Base-by-base conservation (phyloP, 2,329 filamentous ascomycete genomes). In the Myriangium duriaei region DNA sequence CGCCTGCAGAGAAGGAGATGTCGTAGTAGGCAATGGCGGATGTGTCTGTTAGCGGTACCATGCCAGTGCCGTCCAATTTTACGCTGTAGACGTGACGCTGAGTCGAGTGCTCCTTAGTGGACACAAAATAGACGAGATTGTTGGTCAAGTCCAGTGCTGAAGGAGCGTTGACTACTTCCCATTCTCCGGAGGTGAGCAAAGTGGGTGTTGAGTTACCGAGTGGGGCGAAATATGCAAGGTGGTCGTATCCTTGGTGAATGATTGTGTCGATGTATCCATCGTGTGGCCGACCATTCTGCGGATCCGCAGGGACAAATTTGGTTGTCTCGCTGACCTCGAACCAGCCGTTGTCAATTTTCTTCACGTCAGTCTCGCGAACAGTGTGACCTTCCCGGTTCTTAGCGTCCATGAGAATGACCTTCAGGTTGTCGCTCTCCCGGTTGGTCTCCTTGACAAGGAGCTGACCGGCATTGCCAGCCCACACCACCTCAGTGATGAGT, bases 231-330 rank as follows among this genome's bases (percentile, higher is more conserved):
- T 96, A 96, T 0, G 81, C 91, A 35, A 98, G 65, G 51, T 98
- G 91, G 49, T 96, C 84, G 49, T 82, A 84, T 39, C 86, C 79
- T 13, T 93, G 73, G 52, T 92, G 69, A 39, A 96, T 81, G 42
- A 96, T 67, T 0, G 81, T 86, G 58, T 98, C 91, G 44, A 98
- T 78, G 52, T 98, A 98, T 14, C 91, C 91, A 57, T 95, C 86
- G 4, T 88, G 61, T 2, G 73, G 67, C 24, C 56, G 46, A 11
- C 82, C 83, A 45, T 82, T 84, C 9, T 63, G 58, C 14, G 81
- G 72, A 55, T 95, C 84, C 3, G 85, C 82, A 2, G 91, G 91
- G 41, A 98, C 79, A 53, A 81, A 96, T 11, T 68, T 76, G 3
- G 87, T 94, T 30, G 79, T 74, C 50, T 94, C 80, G 1, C 85